Conservation (phyloP, 2,329 filamentous ascomycete species). For the Paecilomyces sp. region DNA sequence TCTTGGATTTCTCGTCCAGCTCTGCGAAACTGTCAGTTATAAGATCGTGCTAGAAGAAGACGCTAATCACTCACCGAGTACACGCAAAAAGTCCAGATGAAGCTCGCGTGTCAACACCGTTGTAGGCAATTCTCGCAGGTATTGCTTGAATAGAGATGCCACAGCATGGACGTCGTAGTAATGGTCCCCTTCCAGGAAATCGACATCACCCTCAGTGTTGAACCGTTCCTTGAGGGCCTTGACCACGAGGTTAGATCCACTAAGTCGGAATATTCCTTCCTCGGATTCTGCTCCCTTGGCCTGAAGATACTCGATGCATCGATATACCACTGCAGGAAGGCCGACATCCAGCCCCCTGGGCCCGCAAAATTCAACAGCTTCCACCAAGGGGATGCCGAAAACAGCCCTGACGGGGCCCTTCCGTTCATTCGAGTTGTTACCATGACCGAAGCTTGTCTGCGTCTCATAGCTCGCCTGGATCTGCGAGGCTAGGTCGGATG, state of each 20-base stretch:
- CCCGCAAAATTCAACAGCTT: constrained; percentile 75
- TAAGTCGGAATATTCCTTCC: constrained; percentile 93
- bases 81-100: constrained; percentile 78
- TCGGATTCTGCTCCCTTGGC: constrained; percentile 73
- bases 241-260: constrained; percentile 93
- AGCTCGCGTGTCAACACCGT: constrained; percentile 88
- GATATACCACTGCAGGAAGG: constrained; percentile 86
- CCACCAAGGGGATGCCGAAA: constrained; percentile 77
- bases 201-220: constrained; percentile 86
- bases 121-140: constrained; percentile 82
- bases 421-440: constrained; percentile 37
- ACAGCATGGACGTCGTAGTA: constrained; percentile 96
- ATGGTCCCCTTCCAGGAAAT: constrained; percentile 67
- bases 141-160: constrained; percentile 87
- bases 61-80: constrained; percentile 49
- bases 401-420: constrained; percentile 59
- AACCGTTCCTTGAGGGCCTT: constrained; percentile 87
- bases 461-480: constrained; percentile 24
- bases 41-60: not conserved
- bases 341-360: constrained; percentile 65
- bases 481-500: constrained; percentile 52
- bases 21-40: constrained; percentile 41
- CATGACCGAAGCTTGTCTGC: constrained; percentile 44
- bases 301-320: constrained; percentile 88
- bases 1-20: constrained; percentile 65